Evolutionary conservation across 306 rosid species (phyloP).

Genomic region (Boehmeria nivea): DNA sequence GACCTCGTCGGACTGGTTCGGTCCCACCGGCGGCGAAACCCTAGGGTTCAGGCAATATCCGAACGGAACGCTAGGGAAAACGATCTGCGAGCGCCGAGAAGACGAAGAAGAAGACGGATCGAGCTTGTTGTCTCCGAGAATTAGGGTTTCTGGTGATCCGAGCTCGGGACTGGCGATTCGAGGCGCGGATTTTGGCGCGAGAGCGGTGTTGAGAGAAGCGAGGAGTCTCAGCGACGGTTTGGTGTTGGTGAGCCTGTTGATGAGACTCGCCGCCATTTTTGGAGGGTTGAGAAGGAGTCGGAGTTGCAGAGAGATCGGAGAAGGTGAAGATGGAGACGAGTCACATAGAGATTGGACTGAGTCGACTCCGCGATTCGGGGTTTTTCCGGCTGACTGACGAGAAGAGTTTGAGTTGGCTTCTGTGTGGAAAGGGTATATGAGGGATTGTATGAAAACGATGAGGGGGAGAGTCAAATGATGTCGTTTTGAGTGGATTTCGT

Average conservation of each 20-base stretch:
- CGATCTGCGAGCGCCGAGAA: slow-evolving; percentile 3
- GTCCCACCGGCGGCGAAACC: slow-evolving; percentile 11
- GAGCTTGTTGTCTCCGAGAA: slow-evolving; percentile 1
- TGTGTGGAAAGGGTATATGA: neutral
- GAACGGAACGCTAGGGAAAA: slow-evolving; percentile 34
- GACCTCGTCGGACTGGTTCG: slow-evolving; percentile 7
- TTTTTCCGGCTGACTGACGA: too few relatives aligned
- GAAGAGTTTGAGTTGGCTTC: neutral
- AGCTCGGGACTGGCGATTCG: slow-evolving; percentile 1
- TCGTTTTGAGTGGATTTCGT: too few relatives aligned
- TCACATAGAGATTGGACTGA: neutral
- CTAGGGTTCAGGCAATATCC: slow-evolving; percentile 30
- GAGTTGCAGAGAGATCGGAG: neutral
- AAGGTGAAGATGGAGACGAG: neutral
- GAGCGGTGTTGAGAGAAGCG: slow-evolving; percentile 9
- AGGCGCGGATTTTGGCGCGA: slow-evolving; percentile 6
- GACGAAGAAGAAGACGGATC: neutral
- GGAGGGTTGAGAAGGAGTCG: neutral
- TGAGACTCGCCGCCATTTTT: slow-evolving; percentile 32
- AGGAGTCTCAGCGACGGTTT: slow-evolving; percentile 12
- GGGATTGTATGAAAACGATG: too few relatives aligned
- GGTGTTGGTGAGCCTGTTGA: slow-evolving; percentile 25
- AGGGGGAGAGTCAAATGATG: too few relatives aligned
- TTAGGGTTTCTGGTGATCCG: neutral
- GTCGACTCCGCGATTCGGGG: slow-evolving; percentile 3